Conservation (phyloP, 2,329 filamentous ascomycete genomes). For the Atkinsonella hypoxylon region DNA sequence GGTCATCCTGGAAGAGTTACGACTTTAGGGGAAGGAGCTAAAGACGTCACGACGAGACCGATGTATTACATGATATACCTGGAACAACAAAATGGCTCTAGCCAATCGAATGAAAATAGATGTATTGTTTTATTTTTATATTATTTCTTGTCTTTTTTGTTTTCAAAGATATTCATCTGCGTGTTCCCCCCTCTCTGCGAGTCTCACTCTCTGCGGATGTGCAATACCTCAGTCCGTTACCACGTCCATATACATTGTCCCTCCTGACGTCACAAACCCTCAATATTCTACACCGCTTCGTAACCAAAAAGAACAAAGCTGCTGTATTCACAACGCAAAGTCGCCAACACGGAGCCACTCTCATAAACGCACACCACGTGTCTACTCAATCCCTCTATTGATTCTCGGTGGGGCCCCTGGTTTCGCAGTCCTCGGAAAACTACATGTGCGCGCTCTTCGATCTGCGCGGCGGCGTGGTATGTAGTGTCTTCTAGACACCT, state of each 20-base stretch:
- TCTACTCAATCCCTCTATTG: neutral
- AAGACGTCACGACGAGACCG: neutral
- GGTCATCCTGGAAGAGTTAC: neutral
- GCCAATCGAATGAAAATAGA: neutral
- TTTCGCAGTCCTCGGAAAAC: neutral
- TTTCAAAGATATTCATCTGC: neutral
- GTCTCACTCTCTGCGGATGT: neutral
- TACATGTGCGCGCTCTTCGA: constrained; percentile 7
- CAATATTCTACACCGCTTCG: neutral
- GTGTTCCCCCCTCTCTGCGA: neutral
- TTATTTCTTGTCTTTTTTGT: neutral
- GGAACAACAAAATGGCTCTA: neutral
- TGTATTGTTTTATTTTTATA: constrained; percentile 1
- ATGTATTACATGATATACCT: neutral
- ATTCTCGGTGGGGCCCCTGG: too few species aligned
- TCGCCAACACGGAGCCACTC: neutral
- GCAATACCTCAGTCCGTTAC: neutral
- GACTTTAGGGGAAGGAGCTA: neutral
- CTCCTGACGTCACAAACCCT: neutral
- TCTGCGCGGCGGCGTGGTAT: constrained; percentile 2
- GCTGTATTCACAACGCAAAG: neutral
- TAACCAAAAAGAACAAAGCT: neutral
- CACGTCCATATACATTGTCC: neutral
- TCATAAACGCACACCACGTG: neutral
- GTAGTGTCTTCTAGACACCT: constrained; percentile 21